These are phyloP conservation scores for Quillaja saponaria DNA, from an alignment of 306 rosid species.

Conservation along the genomic window DNA sequence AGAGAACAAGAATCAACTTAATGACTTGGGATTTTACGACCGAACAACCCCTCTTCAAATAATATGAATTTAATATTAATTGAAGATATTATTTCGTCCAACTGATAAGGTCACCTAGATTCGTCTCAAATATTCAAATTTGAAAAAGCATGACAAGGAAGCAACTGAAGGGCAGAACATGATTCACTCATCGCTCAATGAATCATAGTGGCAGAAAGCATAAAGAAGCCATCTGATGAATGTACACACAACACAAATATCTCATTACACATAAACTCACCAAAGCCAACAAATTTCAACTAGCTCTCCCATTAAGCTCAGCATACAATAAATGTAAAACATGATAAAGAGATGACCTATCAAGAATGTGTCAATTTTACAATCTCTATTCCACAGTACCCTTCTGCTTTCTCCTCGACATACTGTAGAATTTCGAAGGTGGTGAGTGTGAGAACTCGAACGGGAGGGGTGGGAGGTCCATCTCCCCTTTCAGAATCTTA, in stretches of 20 bases:
- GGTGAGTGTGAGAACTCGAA: slow-evolving; percentile 93
- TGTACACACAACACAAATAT: slow-evolving; percentile 38
- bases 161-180: not conserved
- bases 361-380: slow-evolving; percentile 27
- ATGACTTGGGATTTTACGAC: too few relatives aligned
- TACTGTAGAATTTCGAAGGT: slow-evolving; percentile 70
- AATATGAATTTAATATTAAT: too few relatives aligned
- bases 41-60: too few relatives aligned
- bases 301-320: slow-evolving; percentile 25
- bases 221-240: slow-evolving; percentile 24
- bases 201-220: slow-evolving; percentile 31
- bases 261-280: slow-evolving; percentile 27
- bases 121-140: too few relatives aligned
- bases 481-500: slow-evolving; percentile 80
- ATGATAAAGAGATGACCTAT: slow-evolving; percentile 11
- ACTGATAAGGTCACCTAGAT: too few relatives aligned
- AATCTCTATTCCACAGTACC: slow-evolving; percentile 44
- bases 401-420: slow-evolving; percentile 66
- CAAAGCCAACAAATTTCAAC: slow-evolving; percentile 24
- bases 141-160: not conserved
- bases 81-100: too few relatives aligned
- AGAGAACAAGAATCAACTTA: too few relatives aligned
- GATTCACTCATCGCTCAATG: slow-evolving; percentile 32
- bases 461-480: slow-evolving; percentile 77
- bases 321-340: slow-evolving; percentile 29